phyloP scores from a whole-genome alignment of 2,329 filamentous ascomycete genomes.

The Xylariaceae sp. region DNA sequence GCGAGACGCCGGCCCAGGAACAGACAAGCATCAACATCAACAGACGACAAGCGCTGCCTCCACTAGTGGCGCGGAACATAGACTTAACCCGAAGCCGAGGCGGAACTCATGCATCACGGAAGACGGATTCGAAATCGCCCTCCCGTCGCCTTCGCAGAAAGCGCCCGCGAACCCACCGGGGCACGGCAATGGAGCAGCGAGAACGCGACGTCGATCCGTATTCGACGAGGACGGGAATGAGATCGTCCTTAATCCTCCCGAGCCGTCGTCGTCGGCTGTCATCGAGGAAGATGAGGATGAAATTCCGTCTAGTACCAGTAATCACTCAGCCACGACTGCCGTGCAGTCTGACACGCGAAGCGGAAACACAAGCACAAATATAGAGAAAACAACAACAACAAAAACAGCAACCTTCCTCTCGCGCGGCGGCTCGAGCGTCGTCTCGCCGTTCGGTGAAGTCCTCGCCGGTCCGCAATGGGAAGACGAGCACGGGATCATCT shows the following conservation, averaged over 20 bases:
- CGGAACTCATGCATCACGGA: slow-evolving; percentile 52
- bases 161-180: not conserved
- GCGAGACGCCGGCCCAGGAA: slow-evolving; percentile 50
- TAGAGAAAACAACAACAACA: not conserved
- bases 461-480: slow-evolving; percentile 86
- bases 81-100: slow-evolving; percentile 21
- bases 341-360: too few relatives aligned
- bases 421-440: slow-evolving; percentile 82
- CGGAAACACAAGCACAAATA: slow-evolving; percentile 10
- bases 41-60: not conserved
- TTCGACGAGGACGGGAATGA: slow-evolving; percentile 63
- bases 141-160: slow-evolving; percentile 40
- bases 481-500: slow-evolving; percentile 70
- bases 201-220: slow-evolving; percentile 42
- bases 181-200: slow-evolving; percentile 1
- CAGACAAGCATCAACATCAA: slow-evolving; percentile 44
- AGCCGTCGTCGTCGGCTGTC: slow-evolving; percentile 27
- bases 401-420: slow-evolving; percentile 57
- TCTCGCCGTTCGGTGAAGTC: slow-evolving; percentile 80
- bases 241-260: slow-evolving; percentile 50
- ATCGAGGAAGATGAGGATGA: slow-evolving; percentile 33
- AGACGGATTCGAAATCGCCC: slow-evolving; percentile 56
- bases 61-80: not conserved
- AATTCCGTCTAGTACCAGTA: too few relatives aligned
- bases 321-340: too few relatives aligned